These are phyloP conservation scores for Clarireedia sp. DNA, from an alignment of 2,329 filamentous ascomycete species.

Conservation along the genomic window DNA sequence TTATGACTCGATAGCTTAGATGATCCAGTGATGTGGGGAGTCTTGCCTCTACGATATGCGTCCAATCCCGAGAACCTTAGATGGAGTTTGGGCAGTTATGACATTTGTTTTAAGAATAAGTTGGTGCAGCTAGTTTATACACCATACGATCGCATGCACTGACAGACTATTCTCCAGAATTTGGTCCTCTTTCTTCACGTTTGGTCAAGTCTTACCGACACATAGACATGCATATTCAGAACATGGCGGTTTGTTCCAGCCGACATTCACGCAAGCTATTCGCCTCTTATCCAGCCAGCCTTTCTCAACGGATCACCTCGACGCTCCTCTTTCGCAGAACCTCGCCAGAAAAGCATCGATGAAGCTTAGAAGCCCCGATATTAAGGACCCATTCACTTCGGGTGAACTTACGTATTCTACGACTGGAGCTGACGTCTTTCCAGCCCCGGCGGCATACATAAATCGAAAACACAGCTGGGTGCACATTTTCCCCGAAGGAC, in stretches of 20 bases:
- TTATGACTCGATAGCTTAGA: constrained; percentile 57
- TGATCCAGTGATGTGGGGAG: constrained; percentile 90
- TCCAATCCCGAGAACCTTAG: constrained; percentile 68
- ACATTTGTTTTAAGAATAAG: constrained; percentile 90
- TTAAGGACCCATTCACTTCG: constrained; percentile 48
- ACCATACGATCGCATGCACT: neutral
- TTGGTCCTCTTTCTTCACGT: constrained; percentile 71
- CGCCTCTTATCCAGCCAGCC: constrained; percentile 64
- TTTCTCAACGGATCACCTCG: constrained; percentile 30
- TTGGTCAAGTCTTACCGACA: constrained; percentile 85
- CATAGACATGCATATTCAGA: constrained; percentile 68
- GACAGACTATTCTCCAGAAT: constrained; percentile 39
- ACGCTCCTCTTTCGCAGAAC: neutral
- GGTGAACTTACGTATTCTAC: constrained; percentile 51
- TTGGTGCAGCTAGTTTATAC: constrained; percentile 33
- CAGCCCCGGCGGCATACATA: constrained; percentile 63
- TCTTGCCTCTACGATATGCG: constrained; percentile 67
- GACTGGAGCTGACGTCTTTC: constrained; percentile 55
- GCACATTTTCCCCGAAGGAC: constrained; percentile 93
- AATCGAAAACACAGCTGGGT: constrained; percentile 73
- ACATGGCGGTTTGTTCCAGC: constrained; percentile 80
- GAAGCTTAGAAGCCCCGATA: constrained; percentile 20
- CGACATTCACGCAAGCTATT: constrained; percentile 78
- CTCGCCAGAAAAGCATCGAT: constrained; percentile 3
- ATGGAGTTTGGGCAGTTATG: constrained; percentile 87